These are phyloP conservation scores for Penicillium daleae DNA, from an alignment of 495 filamentous ascomycete genomes.

Conservation along the genomic window DNA sequence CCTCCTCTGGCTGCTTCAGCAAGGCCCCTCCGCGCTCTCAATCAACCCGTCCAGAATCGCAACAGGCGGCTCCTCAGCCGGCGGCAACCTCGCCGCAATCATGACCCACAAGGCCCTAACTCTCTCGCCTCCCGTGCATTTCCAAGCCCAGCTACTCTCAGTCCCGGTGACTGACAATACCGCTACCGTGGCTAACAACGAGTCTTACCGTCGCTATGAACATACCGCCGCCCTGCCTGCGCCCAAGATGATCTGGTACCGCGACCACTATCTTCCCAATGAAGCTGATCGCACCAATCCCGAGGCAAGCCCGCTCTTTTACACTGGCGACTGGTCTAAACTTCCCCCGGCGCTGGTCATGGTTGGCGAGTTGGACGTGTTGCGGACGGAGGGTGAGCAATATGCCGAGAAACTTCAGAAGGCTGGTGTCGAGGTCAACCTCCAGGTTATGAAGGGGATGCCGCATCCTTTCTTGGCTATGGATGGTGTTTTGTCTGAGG, in stretches of 20 bases:
- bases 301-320: slow-evolving; percentile 59
- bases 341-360: slow-evolving; percentile 56
- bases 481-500: slow-evolving; percentile 58
- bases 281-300: slow-evolving; percentile 48
- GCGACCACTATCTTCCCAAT: slow-evolving; percentile 58
- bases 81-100: slow-evolving; percentile 57
- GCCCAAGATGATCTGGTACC: slow-evolving; percentile 62
- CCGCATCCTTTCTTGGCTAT: slow-evolving; percentile 66
- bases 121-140: slow-evolving; percentile 46
- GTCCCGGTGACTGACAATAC: slow-evolving; percentile 64
- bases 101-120: slow-evolving; percentile 58
- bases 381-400: slow-evolving; percentile 55
- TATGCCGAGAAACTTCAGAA: slow-evolving; percentile 51
- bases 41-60: slow-evolving; percentile 52
- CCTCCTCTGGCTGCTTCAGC: slow-evolving; percentile 55
- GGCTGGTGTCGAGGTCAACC: slow-evolving; percentile 57
- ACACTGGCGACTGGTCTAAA: slow-evolving; percentile 49
- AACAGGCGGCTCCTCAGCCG: slow-evolving; percentile 60
- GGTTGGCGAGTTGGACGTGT: slow-evolving; percentile 60
- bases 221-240: slow-evolving; percentile 54
- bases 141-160: slow-evolving; percentile 56
- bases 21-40: slow-evolving; percentile 41
- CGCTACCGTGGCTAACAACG: slow-evolving; percentile 46
- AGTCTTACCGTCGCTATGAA: slow-evolving; percentile 54
- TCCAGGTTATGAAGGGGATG: slow-evolving; percentile 62